Base-by-base conservation (phyloP, 352 stramenopile species). In the Globisporangium mamillatum region DNA sequence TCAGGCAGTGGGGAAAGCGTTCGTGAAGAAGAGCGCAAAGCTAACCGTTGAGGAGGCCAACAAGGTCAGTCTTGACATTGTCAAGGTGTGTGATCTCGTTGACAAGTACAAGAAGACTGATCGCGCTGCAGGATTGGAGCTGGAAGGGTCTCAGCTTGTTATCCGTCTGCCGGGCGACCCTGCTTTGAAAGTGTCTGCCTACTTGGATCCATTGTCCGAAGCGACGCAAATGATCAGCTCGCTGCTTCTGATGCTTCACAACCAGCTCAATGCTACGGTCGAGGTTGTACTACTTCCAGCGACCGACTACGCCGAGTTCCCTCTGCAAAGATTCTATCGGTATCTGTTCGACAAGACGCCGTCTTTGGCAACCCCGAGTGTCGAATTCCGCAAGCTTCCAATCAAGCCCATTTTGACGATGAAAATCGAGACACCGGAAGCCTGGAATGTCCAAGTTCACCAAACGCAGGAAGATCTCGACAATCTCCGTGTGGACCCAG, bases 301-400 rank as follows among this genome's bases (percentile, higher is more conserved):
- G 0, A 76, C 77, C 12, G 84, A 97, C 61, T 86, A 97, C 62
- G 82, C 75, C 0, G 85, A 97, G 63, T 89, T 98, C 27, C 96
- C 96, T 18, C 72, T 98, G 4, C 86, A 97, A 74, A 88, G 87
- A 8, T 99, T 98, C 75, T 99, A 98, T 69, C 86, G 92, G 24
- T 98, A 97, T 64, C 69, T 94, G 8, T 94, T 95, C 41, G 78
- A 89, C 41, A 89, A 81, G 67, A 87, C 81, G 67, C 27, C 63
- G 10, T 80, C 77, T 18, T 67, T 75, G 36, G 62, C 71, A 48
- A 78, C 75, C 22, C 74, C 77, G 24, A 85, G 64, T n/a, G 77
- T 91, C 14, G 65, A 79, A 16, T 98, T 98, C 77, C 71, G 72
- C 10, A 81, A 82, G 53, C 71, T 98, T 16, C 93, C 94, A 0